Evolutionary conservation across 202 grass and related monocot species (phyloP).

Genomic region (Eragrostis tef): DNA sequence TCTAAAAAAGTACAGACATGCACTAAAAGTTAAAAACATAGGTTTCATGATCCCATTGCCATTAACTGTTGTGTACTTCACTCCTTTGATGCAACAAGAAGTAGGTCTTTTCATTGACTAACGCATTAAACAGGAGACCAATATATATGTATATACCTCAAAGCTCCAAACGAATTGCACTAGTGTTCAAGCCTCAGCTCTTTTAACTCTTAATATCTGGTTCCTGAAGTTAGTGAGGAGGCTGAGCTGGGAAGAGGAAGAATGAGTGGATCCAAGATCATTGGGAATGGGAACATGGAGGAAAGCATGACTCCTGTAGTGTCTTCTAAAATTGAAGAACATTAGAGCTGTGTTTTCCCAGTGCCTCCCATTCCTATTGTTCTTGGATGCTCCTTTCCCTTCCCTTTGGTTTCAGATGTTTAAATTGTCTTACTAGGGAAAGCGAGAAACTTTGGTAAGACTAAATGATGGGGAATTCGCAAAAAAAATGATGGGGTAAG

Average conservation of each 20-base stretch:
- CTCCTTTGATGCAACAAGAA: not conserved
- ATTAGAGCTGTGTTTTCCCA: conserved; percentile 17
- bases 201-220: not conserved
- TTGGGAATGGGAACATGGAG: conserved; percentile 43
- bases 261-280: conserved; percentile 33
- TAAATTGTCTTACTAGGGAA: not conserved
- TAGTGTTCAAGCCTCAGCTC: not conserved
- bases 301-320: conserved; percentile 9
- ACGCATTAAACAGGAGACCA: not conserved
- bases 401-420: conserved; percentile 12
- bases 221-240: not conserved
- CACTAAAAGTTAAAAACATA: too few species aligned
- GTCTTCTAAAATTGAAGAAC: not conserved
- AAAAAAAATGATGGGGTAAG: not conserved
- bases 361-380: conserved; percentile 53
- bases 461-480: not conserved
- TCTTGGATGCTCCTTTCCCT: conserved; percentile 46
- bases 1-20: too few species aligned
- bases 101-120: not conserved
- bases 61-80: not conserved
- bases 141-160: not conserved
- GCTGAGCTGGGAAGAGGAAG: conserved; percentile 10
- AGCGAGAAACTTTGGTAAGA: not conserved
- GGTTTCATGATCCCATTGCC: not conserved
- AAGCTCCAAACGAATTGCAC: not conserved